Conservation (phyloP, 495 filamentous ascomycete genomes). For the Aspergillus ostianus region DNA sequence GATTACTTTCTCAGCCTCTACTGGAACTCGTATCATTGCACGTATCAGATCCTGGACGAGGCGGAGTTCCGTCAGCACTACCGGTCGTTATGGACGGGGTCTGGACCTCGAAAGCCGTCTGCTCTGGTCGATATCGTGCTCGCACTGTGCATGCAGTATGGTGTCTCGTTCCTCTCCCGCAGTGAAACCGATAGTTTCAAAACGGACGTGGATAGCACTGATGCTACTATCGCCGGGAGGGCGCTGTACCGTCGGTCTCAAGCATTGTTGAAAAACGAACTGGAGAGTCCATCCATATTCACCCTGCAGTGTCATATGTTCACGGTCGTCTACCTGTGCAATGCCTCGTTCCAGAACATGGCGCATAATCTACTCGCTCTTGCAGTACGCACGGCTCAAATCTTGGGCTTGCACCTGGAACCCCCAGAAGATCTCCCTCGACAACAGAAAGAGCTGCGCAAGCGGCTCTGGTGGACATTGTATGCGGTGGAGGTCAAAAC, state of each 20-base stretch:
- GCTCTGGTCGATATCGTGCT: constrained; percentile 51
- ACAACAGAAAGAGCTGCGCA: not conserved
- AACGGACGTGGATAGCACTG: constrained; percentile 22
- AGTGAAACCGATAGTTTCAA: not conserved
- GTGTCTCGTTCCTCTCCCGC: not conserved
- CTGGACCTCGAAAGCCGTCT: constrained; percentile 21
- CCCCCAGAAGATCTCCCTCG: constrained; percentile 25
- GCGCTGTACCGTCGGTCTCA: constrained; percentile 46
- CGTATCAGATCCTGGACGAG: constrained; percentile 41
- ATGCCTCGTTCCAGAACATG: constrained; percentile 51
- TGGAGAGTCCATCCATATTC: constrained; percentile 48
- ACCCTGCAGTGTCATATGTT: constrained; percentile 53
- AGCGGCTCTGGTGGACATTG: constrained; percentile 14
- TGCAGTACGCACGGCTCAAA: constrained; percentile 49
- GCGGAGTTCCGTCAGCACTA: constrained; percentile 44
- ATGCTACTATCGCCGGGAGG: constrained; percentile 41
- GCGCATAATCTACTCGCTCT: constrained; percentile 35
- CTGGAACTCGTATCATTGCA: constrained; percentile 47
- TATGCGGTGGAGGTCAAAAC: constrained; percentile 46
- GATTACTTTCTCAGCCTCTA: constrained; percentile 48
- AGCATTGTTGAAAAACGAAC: constrained; percentile 41
- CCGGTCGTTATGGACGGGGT: constrained; percentile 39
- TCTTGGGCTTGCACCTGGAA: constrained; percentile 51
- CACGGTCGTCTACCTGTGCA: constrained; percentile 42
- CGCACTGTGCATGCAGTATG: constrained; percentile 49